phyloP scores from a whole-genome alignment of 768 basidiomycete species.

The Suillus occidentalis region DNA sequence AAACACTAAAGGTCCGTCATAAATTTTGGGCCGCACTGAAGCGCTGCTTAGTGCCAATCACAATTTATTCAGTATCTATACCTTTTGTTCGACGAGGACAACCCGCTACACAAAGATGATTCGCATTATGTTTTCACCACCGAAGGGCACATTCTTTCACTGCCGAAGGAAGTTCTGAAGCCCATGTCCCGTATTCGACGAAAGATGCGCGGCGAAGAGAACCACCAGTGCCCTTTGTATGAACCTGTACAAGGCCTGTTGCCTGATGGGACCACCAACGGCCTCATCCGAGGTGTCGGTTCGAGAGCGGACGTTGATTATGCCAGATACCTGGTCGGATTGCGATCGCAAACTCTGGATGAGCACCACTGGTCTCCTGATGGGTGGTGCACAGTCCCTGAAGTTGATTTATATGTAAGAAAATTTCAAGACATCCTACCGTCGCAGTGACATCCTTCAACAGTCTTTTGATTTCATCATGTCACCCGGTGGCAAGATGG shows the following conservation, averaged over 20 bases:
- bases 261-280: conserved; percentile 34
- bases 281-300: conserved; percentile 68
- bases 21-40: background rate
- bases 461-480: conserved; percentile 86
- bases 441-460: conserved; percentile 8
- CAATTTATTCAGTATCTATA: conserved; percentile 72
- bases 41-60: conserved; percentile 8
- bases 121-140: conserved; percentile 93
- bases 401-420: conserved; percentile 66
- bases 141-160: conserved; percentile 85
- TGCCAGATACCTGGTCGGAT: conserved; percentile 66
- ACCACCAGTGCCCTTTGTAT: conserved; percentile 76
- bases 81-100: conserved; percentile 87
- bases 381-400: conserved; percentile 77
- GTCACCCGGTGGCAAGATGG: conserved; percentile 50
- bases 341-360: conserved; percentile 49
- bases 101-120: conserved; percentile 69
- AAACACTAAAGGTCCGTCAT: conserved; percentile 75
- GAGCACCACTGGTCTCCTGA: conserved; percentile 59
- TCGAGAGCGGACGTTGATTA: conserved; percentile 80
- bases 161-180: conserved; percentile 55
- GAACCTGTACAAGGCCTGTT: conserved; percentile 39
- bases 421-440: conserved; percentile 15
- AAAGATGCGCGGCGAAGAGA: conserved; percentile 61
- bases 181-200: conserved; percentile 58